Conservation (phyloP, 306 rosid species). For the Quercus parvula region DNA sequence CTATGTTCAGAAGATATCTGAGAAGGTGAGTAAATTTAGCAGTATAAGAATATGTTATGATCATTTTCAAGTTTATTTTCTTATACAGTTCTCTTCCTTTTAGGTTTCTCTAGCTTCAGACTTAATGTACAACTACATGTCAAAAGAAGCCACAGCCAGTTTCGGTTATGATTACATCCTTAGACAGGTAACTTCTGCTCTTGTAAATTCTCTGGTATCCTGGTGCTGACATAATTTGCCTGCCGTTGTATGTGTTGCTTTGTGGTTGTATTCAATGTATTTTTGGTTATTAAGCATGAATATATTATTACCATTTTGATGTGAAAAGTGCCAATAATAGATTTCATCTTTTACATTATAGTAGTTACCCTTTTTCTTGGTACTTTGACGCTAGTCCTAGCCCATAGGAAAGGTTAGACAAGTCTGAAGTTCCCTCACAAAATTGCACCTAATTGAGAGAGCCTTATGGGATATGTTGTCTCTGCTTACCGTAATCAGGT, state of each 20-base stretch:
- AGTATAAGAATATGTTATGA: background rate
- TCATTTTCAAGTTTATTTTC: background rate
- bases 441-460: background rate
- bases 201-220: background rate
- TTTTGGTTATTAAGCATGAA: background rate
- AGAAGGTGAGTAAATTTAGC: constrained; percentile 39
- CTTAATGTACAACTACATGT: constrained; percentile 60
- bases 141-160: constrained; percentile 54
- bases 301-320: background rate
- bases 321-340: background rate
- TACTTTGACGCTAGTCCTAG: background rate
- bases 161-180: constrained; percentile 61
- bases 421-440: background rate
- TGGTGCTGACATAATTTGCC: background rate
- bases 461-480: background rate
- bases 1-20: constrained; percentile 57
- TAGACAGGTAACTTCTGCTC: constrained; percentile 39
- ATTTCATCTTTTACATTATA: background rate
- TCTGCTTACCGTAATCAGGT: background rate
- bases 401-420: background rate
- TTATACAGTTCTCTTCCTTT: background rate
- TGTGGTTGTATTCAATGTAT: background rate
- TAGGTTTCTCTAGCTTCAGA: constrained; percentile 64
- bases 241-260: background rate
- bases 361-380: background rate